Evolutionary conservation across 2,329 filamentous ascomycete species (phyloP).

Genomic region (Phialocephala subalpina): DNA sequence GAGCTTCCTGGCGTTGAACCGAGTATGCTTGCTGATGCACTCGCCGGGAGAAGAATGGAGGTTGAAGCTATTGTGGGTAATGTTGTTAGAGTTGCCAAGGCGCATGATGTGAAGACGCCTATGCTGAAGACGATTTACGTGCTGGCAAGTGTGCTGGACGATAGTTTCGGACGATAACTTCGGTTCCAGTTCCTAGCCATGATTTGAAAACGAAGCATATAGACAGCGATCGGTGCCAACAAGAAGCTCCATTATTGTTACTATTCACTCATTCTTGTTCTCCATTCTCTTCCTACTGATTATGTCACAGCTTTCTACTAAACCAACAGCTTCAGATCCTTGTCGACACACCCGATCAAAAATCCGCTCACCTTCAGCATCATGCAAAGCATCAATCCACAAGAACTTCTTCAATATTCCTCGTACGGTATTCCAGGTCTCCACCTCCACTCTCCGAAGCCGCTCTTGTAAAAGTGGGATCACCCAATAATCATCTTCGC

Average conservation of each 20-base stretch:
- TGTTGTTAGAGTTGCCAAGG: constrained; percentile 61
- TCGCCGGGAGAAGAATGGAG: constrained; percentile 65
- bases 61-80: constrained; percentile 70
- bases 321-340: too few relatives aligned
- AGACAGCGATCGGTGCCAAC: too few relatives aligned
- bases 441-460: neutral
- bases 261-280: too few relatives aligned
- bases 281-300: too few relatives aligned
- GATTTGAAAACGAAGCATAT: neutral
- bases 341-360: neutral
- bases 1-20: constrained; percentile 52
- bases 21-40: constrained; percentile 67
- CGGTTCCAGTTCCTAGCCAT: constrained; percentile 2
- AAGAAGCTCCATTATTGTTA: too few relatives aligned
- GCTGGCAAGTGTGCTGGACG: constrained; percentile 43
- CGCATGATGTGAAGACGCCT: constrained; percentile 62
- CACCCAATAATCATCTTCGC: neutral
- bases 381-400: neutral
- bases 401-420: neutral
- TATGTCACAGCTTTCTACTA: too few relatives aligned
- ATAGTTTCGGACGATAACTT: constrained; percentile 26
- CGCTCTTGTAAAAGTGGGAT: neutral
- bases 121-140: constrained; percentile 53
- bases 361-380: neutral
- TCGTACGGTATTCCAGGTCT: neutral